Conservation (phyloP, 2,329 filamentous ascomycete genomes). For the Graphilbum sp. region DNA sequence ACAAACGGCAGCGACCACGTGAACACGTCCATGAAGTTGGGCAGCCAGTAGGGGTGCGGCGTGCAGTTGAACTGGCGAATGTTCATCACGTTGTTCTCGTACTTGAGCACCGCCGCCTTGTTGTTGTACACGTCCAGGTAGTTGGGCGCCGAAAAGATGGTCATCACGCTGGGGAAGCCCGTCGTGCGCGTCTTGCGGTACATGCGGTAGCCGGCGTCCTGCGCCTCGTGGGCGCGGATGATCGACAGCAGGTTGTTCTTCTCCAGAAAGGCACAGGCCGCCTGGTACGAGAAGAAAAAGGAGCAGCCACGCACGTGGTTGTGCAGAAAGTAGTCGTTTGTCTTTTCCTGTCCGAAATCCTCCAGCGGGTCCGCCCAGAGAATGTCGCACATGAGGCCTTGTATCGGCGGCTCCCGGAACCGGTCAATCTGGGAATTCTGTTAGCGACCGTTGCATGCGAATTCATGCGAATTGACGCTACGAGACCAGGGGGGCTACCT, state of each 20-base stretch:
- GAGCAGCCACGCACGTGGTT: conserved; percentile 98
- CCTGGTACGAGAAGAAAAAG: conserved; percentile 98
- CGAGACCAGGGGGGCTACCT: too few relatives aligned
- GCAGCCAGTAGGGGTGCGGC: conserved; percentile 96
- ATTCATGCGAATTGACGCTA: too few relatives aligned
- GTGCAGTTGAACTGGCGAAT: conserved; percentile 99
- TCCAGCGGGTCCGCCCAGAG: conserved; percentile 97
- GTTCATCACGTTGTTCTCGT: conserved; percentile 99
- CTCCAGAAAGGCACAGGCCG: conserved; percentile 91
- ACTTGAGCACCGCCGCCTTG: conserved; percentile 96
- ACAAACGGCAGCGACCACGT: conserved; percentile 99
- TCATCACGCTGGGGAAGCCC: conserved; percentile 98
- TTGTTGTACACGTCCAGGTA: conserved; percentile 99
- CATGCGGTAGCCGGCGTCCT: conserved; percentile 98
- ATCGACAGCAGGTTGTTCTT: conserved; percentile 97
- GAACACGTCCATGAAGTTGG: conserved; percentile 99
- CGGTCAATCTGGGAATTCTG: conserved; percentile 61
- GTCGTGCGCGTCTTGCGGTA: conserved; percentile 97
- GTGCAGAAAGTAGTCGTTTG: conserved; percentile 91
- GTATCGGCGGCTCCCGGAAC: conserved; percentile 92
- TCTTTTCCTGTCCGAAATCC: conserved; percentile 98
- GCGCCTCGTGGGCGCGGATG: conserved; percentile 93
- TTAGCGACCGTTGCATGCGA: too few relatives aligned
- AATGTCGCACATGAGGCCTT: conserved; percentile 97
- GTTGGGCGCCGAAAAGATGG: conserved; percentile 97